phyloP scores from a whole-genome alignment of 352 stramenopile species.

The Thraustochytrium striatum region DNA sequence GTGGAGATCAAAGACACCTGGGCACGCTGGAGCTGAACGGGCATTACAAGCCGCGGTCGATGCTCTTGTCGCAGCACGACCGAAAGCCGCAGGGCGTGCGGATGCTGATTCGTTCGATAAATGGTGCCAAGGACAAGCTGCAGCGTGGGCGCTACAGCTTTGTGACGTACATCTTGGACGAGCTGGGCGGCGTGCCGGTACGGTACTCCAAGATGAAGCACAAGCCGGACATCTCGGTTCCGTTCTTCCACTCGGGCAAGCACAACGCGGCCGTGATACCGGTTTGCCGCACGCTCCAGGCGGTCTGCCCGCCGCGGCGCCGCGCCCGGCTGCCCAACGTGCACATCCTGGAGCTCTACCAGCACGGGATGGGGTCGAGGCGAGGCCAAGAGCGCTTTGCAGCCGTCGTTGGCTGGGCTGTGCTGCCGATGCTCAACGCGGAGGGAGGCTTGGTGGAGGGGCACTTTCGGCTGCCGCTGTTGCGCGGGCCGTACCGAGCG shows the following conservation, averaged over 20 bases:
- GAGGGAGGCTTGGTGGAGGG: neutral
- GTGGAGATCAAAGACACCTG: neutral
- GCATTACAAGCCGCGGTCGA: slow-evolving; percentile 5
- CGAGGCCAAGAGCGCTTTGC: neutral
- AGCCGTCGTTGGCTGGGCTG: slow-evolving; percentile 27
- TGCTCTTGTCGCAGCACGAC: too few species aligned
- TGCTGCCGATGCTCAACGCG: neutral
- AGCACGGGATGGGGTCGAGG: neutral
- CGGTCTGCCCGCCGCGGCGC: slow-evolving; percentile 18
- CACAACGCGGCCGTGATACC: neutral
- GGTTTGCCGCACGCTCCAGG: neutral
- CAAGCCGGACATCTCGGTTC: neutral
- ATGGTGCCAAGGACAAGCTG: slow-evolving; percentile 33
- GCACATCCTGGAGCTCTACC: slow-evolving; percentile 18
- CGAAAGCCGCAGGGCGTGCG: slow-evolving; percentile 4
- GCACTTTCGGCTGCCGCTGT: slow-evolving; percentile 15
- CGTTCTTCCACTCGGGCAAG: neutral
- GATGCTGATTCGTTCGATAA: neutral
- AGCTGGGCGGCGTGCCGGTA: slow-evolving; percentile 7
- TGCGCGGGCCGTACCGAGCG: neutral
- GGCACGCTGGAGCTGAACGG: neutral
- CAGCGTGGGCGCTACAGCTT: neutral
- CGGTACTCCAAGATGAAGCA: neutral
- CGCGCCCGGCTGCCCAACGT: neutral
- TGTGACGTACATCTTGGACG: slow-evolving; percentile 21